phyloP scores from a whole-genome alignment of 2,329 filamentous ascomycete genomes.

The Arthrobotrys pseudoclavata region DNA sequence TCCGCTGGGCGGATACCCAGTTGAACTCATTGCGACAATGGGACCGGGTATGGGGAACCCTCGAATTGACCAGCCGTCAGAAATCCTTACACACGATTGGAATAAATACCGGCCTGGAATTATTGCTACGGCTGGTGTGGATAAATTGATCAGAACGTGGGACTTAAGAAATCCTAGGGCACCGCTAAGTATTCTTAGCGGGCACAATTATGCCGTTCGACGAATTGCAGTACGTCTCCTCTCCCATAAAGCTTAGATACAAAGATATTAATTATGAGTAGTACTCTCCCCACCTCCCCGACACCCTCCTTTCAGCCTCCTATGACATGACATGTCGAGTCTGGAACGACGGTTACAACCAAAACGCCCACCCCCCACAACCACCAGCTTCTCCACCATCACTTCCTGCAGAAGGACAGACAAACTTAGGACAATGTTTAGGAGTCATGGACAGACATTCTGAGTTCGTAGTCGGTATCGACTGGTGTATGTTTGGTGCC shows the following conservation, averaged over 20 bases:
- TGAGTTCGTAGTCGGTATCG: conserved; percentile 94
- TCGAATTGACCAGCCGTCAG: conserved; percentile 71
- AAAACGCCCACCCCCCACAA: conserved; percentile 64
- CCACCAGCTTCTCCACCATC: conserved; percentile 66
- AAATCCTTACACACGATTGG: conserved; percentile 96
- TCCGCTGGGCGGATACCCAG: conserved; percentile 66
- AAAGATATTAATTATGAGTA: conserved; percentile 4
- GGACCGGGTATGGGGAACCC: conserved; percentile 64
- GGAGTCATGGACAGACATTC: conserved; percentile 93
- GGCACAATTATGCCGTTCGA: conserved; percentile 91
- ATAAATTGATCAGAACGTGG: conserved; percentile 87
- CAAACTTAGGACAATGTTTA: conserved; percentile 75
- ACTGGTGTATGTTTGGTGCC: conserved; percentile 96
- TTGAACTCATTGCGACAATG: conserved; percentile 60
- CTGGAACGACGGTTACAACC: conserved; percentile 82
- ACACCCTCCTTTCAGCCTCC: conserved; percentile 87
- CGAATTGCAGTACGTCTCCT: conserved; percentile 72
- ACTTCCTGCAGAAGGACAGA: conserved; percentile 43
- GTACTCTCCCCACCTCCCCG: conserved; percentile 94
- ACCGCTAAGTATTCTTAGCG: conserved; percentile 79
- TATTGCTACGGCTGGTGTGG: conserved; percentile 89
- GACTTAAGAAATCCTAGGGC: conserved; percentile 85
- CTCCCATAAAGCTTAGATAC: neutral
- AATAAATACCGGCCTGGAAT: conserved; percentile 94
- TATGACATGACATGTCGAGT: conserved; percentile 98